Evolutionary conservation across 1,284 basidiomycete species (phyloP), one percentile per base, ranked within the genome.

Genomic region (Ceratobasidium sp.): DNA sequence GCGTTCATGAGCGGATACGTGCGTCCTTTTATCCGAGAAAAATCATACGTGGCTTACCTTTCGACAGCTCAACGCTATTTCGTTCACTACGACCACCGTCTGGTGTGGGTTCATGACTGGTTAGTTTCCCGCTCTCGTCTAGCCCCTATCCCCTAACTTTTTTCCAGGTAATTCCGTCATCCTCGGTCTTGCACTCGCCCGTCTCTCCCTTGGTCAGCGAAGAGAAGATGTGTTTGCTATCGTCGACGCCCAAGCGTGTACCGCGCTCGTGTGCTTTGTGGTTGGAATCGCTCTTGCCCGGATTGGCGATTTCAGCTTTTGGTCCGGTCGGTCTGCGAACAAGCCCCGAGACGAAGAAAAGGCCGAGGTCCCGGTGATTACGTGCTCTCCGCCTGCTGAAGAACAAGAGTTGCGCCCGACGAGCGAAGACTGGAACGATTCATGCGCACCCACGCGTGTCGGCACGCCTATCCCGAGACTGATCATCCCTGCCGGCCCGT

Each of bases 31-130:
- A 46, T 32, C 19, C 29, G 29, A 52, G n/a, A 51, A 19, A 17
- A 32, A 32, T 56, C 29, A n/a, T 52, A 11, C n/a, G 44, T 22
- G 49, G 29, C 56, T 61, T 5, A 51, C 3, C 32, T 37, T 25
- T 44, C 29, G 6, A 29, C n/a, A 73, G 70, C 43, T 73, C 44
- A 73, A 73, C 37, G 70, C 70, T 1, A 51, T 73, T 3, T 62
- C 70, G 29, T 73, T 73, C 34, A 73, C 59, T 0, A 73, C 70
- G 5, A 32, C 57, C 19, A 44, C 59, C 1, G 57, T 73, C 6
- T 73, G 70, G 70, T 73, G 70, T 32, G 70, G 70, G 22, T 73
- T 73, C 59, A 73, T 73, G 70, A 73, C 70, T 44, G 49, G 67
- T 54, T 1, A 19, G 51, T n/a, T 6, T 34, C 32, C 13, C 13